These are phyloP conservation scores for Halophytophthora polymorphica DNA, from an alignment of 352 stramenopile genomes.

Conservation along the genomic window DNA sequence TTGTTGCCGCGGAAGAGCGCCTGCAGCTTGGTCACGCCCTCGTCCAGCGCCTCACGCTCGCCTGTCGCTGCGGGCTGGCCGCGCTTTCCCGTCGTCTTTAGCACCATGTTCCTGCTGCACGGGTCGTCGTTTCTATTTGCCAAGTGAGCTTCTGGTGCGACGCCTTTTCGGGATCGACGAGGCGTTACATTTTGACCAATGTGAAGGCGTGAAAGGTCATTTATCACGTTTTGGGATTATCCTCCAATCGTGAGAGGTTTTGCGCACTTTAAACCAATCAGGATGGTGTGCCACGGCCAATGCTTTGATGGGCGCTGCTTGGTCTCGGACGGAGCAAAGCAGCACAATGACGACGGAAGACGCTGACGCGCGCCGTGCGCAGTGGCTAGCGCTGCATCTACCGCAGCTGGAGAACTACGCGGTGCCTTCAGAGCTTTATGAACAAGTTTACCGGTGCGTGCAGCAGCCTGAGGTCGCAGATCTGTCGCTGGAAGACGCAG, in stretches of 20 bases:
- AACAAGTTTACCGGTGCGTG: slow-evolving; percentile 32
- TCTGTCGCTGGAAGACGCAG: slow-evolving; percentile 21
- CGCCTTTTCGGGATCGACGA: too few species aligned
- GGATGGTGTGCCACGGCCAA: too few species aligned
- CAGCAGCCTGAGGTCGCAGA: slow-evolving; percentile 14
- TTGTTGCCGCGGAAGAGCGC: slow-evolving; percentile 52
- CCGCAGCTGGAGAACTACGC: slow-evolving; percentile 41
- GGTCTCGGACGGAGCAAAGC: not conserved
- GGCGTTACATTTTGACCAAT: slow-evolving; percentile 20
- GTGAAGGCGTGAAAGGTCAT: too few species aligned
- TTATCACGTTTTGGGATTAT: too few species aligned
- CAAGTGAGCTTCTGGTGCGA: too few species aligned
- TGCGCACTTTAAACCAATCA: too few species aligned
- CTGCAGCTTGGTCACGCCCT: slow-evolving; percentile 41
- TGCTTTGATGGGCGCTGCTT: too few species aligned
- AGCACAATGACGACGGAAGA: not conserved
- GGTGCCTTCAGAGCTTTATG: slow-evolving; percentile 29
- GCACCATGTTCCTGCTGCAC: not conserved
- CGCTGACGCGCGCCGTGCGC: slow-evolving; percentile 11
- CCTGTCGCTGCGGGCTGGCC: too few species aligned
- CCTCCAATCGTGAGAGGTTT: too few species aligned
- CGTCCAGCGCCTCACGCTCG: not conserved
- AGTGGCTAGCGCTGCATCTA: slow-evolving; percentile 36
- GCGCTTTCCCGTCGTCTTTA: not conserved
- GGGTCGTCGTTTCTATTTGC: slow-evolving; percentile 11